Percentiles rank a stretch among this genome's conserved stretches.
These are phyloP conservation scores for Pythium sukuiense DNA, from an alignment of 352 stramenopile genomes.

Conservation along the genomic window DNA sequence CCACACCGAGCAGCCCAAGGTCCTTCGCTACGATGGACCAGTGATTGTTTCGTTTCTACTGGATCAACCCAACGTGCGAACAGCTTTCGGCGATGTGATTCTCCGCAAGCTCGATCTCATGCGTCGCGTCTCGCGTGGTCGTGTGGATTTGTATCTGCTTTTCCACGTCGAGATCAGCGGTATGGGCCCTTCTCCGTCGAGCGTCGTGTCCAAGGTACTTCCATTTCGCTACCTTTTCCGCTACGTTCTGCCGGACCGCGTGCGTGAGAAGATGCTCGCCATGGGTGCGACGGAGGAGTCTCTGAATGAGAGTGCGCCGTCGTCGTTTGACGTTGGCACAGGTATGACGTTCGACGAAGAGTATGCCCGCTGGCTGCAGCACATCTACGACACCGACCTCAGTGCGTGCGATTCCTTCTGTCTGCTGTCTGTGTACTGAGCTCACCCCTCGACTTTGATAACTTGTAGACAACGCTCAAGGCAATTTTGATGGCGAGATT, in stretches of 20 bases:
- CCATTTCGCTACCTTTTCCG: slow-evolving; percentile 75
- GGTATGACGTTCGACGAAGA: slow-evolving; percentile 84
- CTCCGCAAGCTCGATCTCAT: slow-evolving; percentile 86
- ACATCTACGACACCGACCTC: slow-evolving; percentile 84
- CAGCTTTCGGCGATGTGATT: slow-evolving; percentile 74
- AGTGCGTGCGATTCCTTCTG: slow-evolving; percentile 39
- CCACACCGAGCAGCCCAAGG: slow-evolving; percentile 36
- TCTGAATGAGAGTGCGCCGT: slow-evolving; percentile 62
- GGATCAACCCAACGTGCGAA: slow-evolving; percentile 59
- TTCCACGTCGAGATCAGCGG: slow-evolving; percentile 67
- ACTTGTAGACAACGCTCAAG: slow-evolving; percentile 27
- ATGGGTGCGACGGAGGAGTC: slow-evolving; percentile 76
- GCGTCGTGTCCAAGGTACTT: slow-evolving; percentile 45
- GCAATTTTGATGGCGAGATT: slow-evolving; percentile 31
- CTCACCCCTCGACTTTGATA: slow-evolving; percentile 3
- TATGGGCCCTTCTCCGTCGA: slow-evolving; percentile 30
- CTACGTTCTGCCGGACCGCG: slow-evolving; percentile 60
- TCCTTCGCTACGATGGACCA: slow-evolving; percentile 68
- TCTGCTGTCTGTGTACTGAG: neutral
- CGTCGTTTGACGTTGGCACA: slow-evolving; percentile 59
- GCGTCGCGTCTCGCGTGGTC: slow-evolving; percentile 45
- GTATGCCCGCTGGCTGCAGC: slow-evolving; percentile 86
- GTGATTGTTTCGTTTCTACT: slow-evolving; percentile 67
- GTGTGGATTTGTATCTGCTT: slow-evolving; percentile 72
- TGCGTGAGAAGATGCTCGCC: slow-evolving; percentile 61